Evolutionary conservation across 2,329 filamentous ascomycete genomes (phyloP), one percentile per base, ranked within the genome.

Genomic region (Alternaria postmessia): DNA sequence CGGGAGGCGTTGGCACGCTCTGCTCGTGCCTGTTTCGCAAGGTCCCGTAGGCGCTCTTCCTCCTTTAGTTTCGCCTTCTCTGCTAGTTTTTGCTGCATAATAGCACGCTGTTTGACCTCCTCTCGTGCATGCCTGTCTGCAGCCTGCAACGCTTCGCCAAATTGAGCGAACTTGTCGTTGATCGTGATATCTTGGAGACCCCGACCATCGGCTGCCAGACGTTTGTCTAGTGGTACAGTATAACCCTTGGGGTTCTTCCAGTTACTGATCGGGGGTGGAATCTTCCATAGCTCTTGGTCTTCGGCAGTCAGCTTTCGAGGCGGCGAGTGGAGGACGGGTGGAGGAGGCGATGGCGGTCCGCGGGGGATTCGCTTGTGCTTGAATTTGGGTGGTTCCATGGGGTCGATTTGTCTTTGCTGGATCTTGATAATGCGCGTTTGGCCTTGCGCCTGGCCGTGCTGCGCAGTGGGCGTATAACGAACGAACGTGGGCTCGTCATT

Each of bases 241-340:
- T 97, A 99, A 72, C 95, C 95, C 82, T 98, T 98, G 1, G 94
- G 92, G 78, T 99, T 99, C 86, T 99, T 99, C 95, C 95, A 99
- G 79, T 98, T 98, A 20, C 92, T 96, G 2, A 99, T 90, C 0
- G 94, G 92, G 3, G 94, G 93, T 0, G 89, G 89, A 32, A 92
- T 97, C 74, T 90, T 93, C 95, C 95, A 99, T 60, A 92, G 92
- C 78, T 98, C 95, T 79, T 98, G 94, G 71, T 99, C 95, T 77
- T 97, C 94, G 6, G 94, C 95, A 1, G 95, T 99, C 63, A 99
- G 85, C 75, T 98, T 99, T 63, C 95, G 86, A 0, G 95, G 94
- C 14, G 95, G 95, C 3, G 93, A 97, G 78, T 96, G 94, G 88
- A 99, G 92, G 49, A 99, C 88, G 2, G 95, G 95, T 16, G 95